Percentiles rank a stretch among this genome's conserved stretches.
These are phyloP conservation scores for Monosporascus sp. DNA, from an alignment of 2,329 filamentous ascomycete species.

Conservation along the genomic window DNA sequence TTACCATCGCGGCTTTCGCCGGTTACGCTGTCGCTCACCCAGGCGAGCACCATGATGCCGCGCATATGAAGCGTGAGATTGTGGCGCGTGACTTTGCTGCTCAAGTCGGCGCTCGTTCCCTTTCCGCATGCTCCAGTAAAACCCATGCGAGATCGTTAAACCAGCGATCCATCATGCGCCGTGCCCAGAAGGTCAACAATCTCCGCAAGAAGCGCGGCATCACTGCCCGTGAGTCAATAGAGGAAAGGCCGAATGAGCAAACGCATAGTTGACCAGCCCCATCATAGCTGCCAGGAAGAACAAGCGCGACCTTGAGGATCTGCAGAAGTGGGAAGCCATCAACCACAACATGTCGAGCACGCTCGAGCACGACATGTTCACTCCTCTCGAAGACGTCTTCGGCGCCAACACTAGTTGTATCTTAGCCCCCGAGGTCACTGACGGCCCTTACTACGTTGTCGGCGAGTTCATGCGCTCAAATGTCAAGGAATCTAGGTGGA, in stretches of 20 bases:
- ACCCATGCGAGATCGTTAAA: conserved; percentile 33
- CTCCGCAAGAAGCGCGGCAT: conserved; percentile 33
- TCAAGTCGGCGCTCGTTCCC: conserved; percentile 28
- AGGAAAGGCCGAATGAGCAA: not conserved
- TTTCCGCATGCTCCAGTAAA: conserved; percentile 33
- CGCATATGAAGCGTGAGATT: conserved; percentile 28
- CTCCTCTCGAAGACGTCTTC: conserved; percentile 28
- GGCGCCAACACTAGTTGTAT: conserved; percentile 30
- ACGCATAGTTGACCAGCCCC: not conserved
- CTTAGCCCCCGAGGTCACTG: conserved; percentile 28
- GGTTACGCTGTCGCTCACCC: conserved; percentile 24
- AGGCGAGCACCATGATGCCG: conserved; percentile 24
- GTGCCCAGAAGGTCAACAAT: conserved; percentile 31
- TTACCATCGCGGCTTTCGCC: conserved; percentile 17
- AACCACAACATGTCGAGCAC: conserved; percentile 28
- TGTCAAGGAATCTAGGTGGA: conserved; percentile 33
- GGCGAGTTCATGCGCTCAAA: conserved; percentile 40
- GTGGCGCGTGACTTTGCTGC: conserved; percentile 27
- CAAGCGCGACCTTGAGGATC: conserved; percentile 26
- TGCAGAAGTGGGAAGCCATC: conserved; percentile 27
- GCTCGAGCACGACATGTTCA: conserved; percentile 26
- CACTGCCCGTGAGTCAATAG: conserved; percentile 16
- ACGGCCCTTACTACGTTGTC: conserved; percentile 38
- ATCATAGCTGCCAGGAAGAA: conserved; percentile 23
- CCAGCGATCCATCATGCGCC: conserved; percentile 34